Evolutionary conservation across 139 green algal genomes (phyloP).

Genomic region (Chlamydomonas sp.): DNA sequence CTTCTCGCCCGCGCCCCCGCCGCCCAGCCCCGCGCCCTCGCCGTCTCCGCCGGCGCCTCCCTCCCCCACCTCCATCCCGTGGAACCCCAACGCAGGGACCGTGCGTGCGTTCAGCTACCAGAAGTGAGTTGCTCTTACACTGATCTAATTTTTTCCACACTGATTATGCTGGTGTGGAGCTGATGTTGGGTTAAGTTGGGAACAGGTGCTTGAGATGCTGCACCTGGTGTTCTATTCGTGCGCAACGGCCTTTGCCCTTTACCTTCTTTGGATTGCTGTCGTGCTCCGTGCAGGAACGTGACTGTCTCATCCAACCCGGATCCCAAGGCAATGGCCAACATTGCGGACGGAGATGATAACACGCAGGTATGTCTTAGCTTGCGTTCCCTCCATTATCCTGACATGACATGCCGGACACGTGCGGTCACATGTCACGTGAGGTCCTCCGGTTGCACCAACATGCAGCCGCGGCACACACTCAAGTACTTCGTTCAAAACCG

Average conservation of each 20-base stretch:
- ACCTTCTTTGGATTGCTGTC: background rate
- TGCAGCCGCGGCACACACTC: too few relatives aligned
- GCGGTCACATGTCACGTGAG: too few relatives aligned
- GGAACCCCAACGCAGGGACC: background rate
- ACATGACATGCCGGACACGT: too few relatives aligned
- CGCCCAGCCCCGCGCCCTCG: background rate
- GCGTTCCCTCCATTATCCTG: too few relatives aligned
- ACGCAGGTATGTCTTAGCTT: background rate
- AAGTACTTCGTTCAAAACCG: too few relatives aligned
- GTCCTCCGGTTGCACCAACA: too few relatives aligned
- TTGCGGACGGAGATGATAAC: constrained; percentile 24
- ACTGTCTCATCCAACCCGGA: constrained; percentile 10
- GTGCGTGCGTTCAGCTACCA: constrained; percentile 13
- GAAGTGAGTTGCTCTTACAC: background rate
- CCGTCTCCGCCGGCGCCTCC: background rate
- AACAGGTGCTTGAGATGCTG: background rate
- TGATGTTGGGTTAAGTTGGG: background rate
- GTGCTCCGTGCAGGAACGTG: background rate
- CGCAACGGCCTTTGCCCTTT: background rate
- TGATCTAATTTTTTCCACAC: too few relatives aligned
- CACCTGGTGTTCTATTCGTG: background rate
- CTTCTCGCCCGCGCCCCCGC: background rate
- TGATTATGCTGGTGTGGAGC: background rate
- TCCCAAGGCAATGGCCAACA: background rate
- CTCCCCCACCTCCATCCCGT: background rate